phyloP scores from a whole-genome alignment of 2,329 filamentous ascomycete species.

The Pseudogymnoascus sp. region DNA sequence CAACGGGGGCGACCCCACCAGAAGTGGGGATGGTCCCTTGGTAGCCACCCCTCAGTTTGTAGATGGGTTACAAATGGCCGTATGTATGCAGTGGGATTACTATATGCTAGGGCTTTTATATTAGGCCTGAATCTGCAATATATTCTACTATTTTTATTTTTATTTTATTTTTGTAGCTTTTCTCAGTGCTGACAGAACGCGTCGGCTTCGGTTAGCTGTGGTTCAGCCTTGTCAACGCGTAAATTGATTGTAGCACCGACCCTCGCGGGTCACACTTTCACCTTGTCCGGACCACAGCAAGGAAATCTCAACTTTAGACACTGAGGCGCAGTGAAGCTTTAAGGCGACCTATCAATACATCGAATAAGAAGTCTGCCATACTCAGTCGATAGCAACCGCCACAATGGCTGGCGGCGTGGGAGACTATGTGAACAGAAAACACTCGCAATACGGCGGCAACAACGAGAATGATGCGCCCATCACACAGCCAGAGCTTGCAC shows the following conservation, averaged over 20 bases:
- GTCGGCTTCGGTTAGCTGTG: background rate
- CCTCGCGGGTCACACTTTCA: constrained; percentile 1
- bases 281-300: background rate
- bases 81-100: background rate
- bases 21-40: background rate
- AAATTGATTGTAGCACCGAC: background rate
- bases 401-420: background rate
- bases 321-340: background rate
- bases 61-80: background rate
- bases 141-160: background rate
- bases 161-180: background rate
- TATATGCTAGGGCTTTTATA: background rate
- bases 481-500: background rate
- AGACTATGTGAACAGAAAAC: background rate
- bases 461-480: background rate
- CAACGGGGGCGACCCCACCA: background rate
- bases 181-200: background rate
- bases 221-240: constrained; percentile 2
- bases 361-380: background rate
- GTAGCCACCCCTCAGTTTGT: background rate
- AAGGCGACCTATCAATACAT: background rate
- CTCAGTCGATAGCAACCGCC: background rate
- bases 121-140: background rate
- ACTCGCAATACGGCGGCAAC: background rate
- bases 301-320: background rate